Base-by-base conservation (phyloP, 352 stramenopile species). In the Blastocystis sp. region DNA sequence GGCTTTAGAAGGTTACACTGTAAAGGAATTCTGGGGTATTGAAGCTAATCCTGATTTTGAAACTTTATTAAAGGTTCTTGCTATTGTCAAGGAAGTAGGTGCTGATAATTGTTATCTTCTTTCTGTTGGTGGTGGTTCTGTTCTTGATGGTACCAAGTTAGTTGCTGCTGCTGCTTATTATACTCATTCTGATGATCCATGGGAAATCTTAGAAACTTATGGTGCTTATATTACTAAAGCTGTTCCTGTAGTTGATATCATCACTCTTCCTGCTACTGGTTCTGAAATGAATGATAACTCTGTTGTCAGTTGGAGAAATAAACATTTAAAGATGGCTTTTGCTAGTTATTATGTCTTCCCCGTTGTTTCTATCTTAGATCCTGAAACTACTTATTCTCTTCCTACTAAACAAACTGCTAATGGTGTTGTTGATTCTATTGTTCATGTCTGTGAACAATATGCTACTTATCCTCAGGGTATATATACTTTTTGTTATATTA, bases 391-490 rank as follows among this genome's bases (percentile, higher is more conserved):
- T 27, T 40, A 42, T 23, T 62, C 52, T 4, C 52, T 62, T 16
- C 52, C 52, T 16, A 31, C 11, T 19, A 23, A 42, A 23, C 52
- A 62, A 42, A 62, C 52, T 23, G 37, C 37, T n/a, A 62, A 62
- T 31, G 52, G 52, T 7, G 52, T 62, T 4, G 52, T 62, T 2
- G 52, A 62, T 19, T 62, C 52, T 4, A 54, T 27, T 32, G 52
- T 62, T 24, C 52, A 62, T 34, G 52, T 62, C 18, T 62, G 52
- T 30, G 52, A 62, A 33, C 52, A 62, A 42, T 62, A 62, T 34
- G 52, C 54, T 4, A 62, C 52, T 19, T 39, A 62, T 16, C n/a
- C n/a, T n/a, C n/a, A n/a, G n/a, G n/a, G n/a, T n/a, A n/a, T n/a
- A n/a, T n/a, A n/a, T n/a, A n/a, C n/a, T n/a, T n/a, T n/a, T n/a